These are phyloP conservation scores for Dendrobium nobile DNA, from an alignment of 106 monocot genomes.

Conservation along the genomic window DNA sequence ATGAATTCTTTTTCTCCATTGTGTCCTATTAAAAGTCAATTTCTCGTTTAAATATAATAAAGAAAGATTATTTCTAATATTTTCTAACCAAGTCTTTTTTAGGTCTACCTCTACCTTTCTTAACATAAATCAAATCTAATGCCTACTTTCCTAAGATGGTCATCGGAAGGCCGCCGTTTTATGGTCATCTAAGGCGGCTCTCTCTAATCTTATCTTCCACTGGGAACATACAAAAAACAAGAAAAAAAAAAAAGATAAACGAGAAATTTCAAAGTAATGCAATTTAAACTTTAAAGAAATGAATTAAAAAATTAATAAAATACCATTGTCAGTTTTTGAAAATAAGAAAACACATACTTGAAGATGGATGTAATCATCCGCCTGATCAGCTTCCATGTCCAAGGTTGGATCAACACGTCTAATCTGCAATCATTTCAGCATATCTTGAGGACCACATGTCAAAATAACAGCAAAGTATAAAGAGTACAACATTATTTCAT, in stretches of 20 bases:
- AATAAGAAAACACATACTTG: constrained; percentile 29
- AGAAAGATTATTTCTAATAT: no score
- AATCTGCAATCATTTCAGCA: constrained; percentile 42
- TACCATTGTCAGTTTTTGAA: background rate
- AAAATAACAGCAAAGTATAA: background rate
- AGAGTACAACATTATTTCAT: background rate
- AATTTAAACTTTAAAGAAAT: background rate
- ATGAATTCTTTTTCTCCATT: no score
- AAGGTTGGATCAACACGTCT: constrained; percentile 91
- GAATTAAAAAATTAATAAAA: background rate
- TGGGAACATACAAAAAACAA: no score
- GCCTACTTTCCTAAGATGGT: no score
- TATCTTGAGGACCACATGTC: background rate
- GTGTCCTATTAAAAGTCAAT: no score
- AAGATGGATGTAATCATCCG: constrained; percentile 92
- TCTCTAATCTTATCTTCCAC: no score
- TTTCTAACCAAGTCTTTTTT: no score
- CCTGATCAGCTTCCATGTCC: constrained; percentile 93
- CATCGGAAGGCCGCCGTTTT: no score
- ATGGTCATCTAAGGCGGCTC: no score
- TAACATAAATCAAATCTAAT: no score
- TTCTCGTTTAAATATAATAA: no score
- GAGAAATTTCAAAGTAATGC: background rate
- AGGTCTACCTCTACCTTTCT: no score
- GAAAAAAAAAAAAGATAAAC: background rate